Evolutionary conservation across 495 filamentous ascomycete species (phyloP).

Genomic region (Xylaria cubensis): DNA sequence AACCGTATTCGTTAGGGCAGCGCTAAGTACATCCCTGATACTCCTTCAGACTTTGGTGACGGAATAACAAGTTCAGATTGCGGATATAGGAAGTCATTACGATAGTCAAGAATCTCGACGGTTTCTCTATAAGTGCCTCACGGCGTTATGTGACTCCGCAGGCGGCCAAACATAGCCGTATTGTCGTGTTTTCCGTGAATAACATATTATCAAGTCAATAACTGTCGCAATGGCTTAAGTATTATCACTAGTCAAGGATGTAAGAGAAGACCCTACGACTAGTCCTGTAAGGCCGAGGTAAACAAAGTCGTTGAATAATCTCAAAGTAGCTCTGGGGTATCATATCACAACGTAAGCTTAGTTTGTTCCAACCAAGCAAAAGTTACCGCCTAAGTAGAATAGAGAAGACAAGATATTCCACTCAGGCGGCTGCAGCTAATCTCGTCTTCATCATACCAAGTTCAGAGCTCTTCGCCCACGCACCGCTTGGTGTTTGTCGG

Average conservation of each 20-base stretch:
- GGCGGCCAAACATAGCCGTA: not conserved
- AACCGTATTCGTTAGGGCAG: not conserved
- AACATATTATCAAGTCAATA: not conserved
- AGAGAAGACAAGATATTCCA: not conserved
- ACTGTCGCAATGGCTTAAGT: not conserved
- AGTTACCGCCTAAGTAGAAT: not conserved
- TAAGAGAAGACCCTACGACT: not conserved
- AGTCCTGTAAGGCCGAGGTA: not conserved
- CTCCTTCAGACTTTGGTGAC: not conserved
- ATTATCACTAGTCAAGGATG: not conserved
- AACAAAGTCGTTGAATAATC: not conserved
- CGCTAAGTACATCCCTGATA: not conserved
- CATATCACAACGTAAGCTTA: not conserved
- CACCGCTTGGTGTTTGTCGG: conserved; percentile 58
- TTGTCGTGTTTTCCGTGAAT: not conserved
- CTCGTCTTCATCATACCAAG: conserved; percentile 59
- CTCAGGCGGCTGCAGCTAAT: conserved; percentile 46
- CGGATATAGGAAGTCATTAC: not conserved
- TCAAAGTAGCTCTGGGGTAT: not conserved
- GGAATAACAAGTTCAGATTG: not conserved
- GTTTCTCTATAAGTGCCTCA: not conserved
- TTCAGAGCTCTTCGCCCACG: conserved; percentile 62
- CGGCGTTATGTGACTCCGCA: not conserved
- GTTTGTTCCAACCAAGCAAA: not conserved
- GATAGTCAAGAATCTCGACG: not conserved